Percentiles rank a stretch among this genome's conserved stretches.
Conservation (phyloP, 73 alveolate genomes). For the Tetrahymena thermophila region DNA sequence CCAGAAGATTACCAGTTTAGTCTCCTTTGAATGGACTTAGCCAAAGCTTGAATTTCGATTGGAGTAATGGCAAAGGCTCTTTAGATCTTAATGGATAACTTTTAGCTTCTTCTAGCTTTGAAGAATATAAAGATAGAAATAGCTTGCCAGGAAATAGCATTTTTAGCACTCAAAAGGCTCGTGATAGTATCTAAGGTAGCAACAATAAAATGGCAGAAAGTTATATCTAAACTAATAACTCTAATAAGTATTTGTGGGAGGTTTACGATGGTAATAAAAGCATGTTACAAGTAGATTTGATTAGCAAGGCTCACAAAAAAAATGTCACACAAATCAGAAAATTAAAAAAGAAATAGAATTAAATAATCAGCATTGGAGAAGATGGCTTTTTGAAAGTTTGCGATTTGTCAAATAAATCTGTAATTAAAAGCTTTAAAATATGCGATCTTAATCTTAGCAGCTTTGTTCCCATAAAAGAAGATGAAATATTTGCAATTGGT, state of each 20-base stretch:
- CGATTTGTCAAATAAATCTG: conserved; percentile 15
- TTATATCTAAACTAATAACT: background rate
- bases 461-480: conserved; percentile 32
- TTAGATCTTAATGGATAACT: background rate
- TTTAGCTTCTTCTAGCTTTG: background rate
- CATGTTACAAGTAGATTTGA: conserved; percentile 8
- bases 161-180: background rate
- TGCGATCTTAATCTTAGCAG: conserved; percentile 46
- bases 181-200: background rate
- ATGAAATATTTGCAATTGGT: conserved; percentile 49
- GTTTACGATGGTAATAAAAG: background rate
- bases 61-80: conserved; percentile 13
- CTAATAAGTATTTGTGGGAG: background rate
- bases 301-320: conserved; percentile 19
- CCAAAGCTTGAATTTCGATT: background rate
- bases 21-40: conserved; percentile 15
- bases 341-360: background rate
- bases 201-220: background rate
- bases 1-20: conserved; percentile 54
- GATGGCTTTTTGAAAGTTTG: conserved; percentile 50
- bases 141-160: background rate
- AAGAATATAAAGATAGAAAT: background rate
- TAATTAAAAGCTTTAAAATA: conserved; percentile 35
- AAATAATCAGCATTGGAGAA: conserved; percentile 38
- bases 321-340: conserved; percentile 6